Conservation (phyloP, 345 rosid species). For the Arabidopsis arenosa region DNA sequence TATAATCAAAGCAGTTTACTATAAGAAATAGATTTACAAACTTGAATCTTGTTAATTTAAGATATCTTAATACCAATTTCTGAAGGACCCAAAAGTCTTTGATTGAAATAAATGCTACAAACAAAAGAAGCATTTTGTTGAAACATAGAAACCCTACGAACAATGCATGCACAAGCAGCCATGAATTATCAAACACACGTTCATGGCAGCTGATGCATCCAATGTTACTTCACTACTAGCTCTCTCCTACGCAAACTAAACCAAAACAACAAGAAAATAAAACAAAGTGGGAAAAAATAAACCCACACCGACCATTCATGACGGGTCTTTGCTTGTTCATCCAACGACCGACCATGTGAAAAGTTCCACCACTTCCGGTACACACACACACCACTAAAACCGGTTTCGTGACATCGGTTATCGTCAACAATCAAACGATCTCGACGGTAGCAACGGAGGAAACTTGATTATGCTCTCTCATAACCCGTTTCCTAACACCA, state of each 20-base stretch:
- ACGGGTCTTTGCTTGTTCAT: slow-evolving; percentile 39
- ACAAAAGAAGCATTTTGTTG: slow-evolving; percentile 13
- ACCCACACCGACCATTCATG: slow-evolving; percentile 27
- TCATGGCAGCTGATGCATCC: slow-evolving; percentile 54
- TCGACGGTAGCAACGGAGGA: slow-evolving; percentile 56
- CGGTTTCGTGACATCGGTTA: not conserved
- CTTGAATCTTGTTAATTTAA: not conserved
- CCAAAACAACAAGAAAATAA: not conserved
- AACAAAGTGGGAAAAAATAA: not conserved
- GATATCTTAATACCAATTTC: not conserved
- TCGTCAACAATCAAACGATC: slow-evolving; percentile 38
- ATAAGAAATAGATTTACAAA: not conserved
- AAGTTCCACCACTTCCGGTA: slow-evolving; percentile 24
- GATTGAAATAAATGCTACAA: slow-evolving; percentile 14
- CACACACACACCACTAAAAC: slow-evolving; percentile 15
- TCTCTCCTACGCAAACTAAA: slow-evolving; percentile 25
- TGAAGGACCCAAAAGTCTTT: not conserved
- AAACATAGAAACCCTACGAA: slow-evolving; percentile 27
- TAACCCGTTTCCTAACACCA: slow-evolving; percentile 57
- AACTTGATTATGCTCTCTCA: slow-evolving; percentile 70
- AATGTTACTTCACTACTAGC: slow-evolving; percentile 28
- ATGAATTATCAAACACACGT: slow-evolving; percentile 17
- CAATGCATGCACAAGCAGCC: slow-evolving; percentile 52
- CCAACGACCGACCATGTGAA: slow-evolving; percentile 34
- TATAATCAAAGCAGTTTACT: too few species aligned